Percentiles rank a stretch among this genome's conserved stretches.
These are phyloP conservation scores for Pyracantha coccinea DNA, from an alignment of 331 rosid genomes.

Conservation along the genomic window DNA sequence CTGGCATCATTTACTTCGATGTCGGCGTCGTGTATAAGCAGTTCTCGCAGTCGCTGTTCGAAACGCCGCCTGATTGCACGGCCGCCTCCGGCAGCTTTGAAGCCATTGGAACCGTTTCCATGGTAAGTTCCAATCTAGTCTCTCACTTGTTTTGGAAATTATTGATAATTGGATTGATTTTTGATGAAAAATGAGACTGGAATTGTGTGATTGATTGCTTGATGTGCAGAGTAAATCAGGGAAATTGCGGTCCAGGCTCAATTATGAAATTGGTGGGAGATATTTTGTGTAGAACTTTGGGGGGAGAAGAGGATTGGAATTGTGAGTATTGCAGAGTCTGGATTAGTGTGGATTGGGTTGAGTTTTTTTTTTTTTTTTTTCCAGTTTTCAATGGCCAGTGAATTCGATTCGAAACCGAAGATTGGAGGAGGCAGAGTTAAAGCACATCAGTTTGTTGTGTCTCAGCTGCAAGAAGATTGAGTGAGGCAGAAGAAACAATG, in stretches of 20 bases:
- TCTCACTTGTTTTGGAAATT: neutral
- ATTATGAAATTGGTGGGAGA: slow-evolving; percentile 28
- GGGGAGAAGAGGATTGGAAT: slow-evolving; percentile 6
- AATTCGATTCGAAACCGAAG: slow-evolving; percentile 14
- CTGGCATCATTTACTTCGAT: slow-evolving; percentile 78
- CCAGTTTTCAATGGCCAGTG: neutral
- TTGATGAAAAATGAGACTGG: neutral
- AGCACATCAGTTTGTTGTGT: neutral
- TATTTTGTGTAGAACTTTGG: slow-evolving; percentile 29
- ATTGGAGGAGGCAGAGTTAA: slow-evolving; percentile 11
- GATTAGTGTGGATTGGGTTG: neutral
- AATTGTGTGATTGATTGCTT: neutral
- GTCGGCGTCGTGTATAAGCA: slow-evolving; percentile 69
- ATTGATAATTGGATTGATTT: neutral
- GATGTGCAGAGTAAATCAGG: slow-evolving; percentile 29
- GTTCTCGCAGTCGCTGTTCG: slow-evolving; percentile 70
- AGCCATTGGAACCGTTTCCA: neutral
- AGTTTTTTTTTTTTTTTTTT: neutral
- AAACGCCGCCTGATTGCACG: slow-evolving; percentile 68
- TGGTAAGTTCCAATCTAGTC: slow-evolving; percentile 20
- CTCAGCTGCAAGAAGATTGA: neutral
- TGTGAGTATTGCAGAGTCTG: neutral
- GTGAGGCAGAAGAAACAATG: neutral
- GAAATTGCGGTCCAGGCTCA: slow-evolving; percentile 20
- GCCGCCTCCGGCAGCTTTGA: slow-evolving; percentile 17